Percentiles rank a stretch among this genome's conserved stretches.
These are phyloP conservation scores for Hemerocallis citrina DNA, from an alignment of 106 monocot species.

Conservation along the genomic window DNA sequence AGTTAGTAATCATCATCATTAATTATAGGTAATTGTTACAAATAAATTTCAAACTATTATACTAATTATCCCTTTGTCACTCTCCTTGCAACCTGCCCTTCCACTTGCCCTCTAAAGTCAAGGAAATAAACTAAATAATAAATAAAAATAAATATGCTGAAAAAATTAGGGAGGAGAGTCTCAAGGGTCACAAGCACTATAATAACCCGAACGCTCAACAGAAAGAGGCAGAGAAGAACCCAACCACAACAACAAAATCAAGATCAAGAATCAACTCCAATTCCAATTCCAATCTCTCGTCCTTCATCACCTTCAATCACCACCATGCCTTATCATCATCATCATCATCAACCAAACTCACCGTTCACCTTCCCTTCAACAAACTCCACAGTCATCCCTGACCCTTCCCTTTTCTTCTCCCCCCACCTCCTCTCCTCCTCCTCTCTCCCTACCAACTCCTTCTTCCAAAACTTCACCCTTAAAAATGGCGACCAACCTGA, in stretches of 20 bases:
- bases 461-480: slow-evolving; percentile 92
- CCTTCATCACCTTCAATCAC: background rate
- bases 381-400: slow-evolving; percentile 49
- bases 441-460: slow-evolving; percentile 90
- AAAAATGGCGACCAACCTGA: slow-evolving; percentile 87
- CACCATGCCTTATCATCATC: slow-evolving; percentile 15
- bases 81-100: background rate
- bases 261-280: background rate
- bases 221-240: slow-evolving; percentile 16
- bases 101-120: background rate
- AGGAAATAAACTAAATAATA: no score
- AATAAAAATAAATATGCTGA: slow-evolving; percentile 19
- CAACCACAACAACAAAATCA: background rate
- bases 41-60: no score
- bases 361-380: slow-evolving; percentile 64
- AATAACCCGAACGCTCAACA: slow-evolving; percentile 24
- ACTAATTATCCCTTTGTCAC: background rate
- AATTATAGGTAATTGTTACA: background rate
- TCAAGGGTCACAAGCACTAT: slow-evolving; percentile 17
- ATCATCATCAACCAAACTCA: slow-evolving; percentile 26
- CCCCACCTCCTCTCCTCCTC: slow-evolving; percentile 45
- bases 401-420: slow-evolving; percentile 74
- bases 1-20: no score
- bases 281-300: background rate
- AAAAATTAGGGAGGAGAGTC: slow-evolving; percentile 22